Conservation (phyloP, 2,329 filamentous ascomycete species). For the Aspergillus flavus region DNA sequence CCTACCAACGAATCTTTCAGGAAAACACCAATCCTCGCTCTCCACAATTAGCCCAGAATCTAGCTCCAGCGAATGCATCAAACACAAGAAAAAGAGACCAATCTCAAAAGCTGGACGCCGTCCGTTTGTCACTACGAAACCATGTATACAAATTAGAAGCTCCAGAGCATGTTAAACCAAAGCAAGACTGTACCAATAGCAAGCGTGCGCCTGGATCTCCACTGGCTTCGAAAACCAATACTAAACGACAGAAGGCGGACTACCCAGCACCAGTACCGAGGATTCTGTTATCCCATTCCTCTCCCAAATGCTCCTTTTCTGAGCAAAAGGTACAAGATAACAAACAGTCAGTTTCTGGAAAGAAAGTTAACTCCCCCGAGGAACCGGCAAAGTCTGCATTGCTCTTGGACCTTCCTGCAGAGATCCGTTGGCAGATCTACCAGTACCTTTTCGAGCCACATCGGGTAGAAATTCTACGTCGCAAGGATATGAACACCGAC, state of each 20-base stretch:
- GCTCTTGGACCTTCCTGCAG: slow-evolving; percentile 69
- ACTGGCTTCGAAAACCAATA: background rate
- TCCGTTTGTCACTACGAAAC: background rate
- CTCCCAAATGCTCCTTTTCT: background rate
- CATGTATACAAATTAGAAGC: background rate
- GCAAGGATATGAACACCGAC: slow-evolving; percentile 54
- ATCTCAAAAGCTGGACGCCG: background rate
- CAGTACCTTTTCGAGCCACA: slow-evolving; percentile 57
- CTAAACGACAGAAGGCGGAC: background rate
- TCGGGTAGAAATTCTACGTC: slow-evolving; percentile 28
- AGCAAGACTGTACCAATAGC: background rate
- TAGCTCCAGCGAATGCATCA: background rate
- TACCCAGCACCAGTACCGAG: background rate
- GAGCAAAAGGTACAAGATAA: background rate
- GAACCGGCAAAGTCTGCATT: slow-evolving; percentile 43
- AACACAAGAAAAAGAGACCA: background rate
- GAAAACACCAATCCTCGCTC: background rate
- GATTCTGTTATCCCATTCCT: background rate
- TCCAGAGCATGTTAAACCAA: background rate
- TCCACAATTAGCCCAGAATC: background rate
- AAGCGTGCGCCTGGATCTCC: background rate
- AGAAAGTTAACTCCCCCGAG: no score
- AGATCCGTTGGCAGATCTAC: slow-evolving; percentile 72
- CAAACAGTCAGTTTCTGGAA: background rate
- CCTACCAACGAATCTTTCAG: background rate